Evolutionary conservation across 73 alveolate species (phyloP).

Genomic region (Durusdinium trenchii): DNA sequence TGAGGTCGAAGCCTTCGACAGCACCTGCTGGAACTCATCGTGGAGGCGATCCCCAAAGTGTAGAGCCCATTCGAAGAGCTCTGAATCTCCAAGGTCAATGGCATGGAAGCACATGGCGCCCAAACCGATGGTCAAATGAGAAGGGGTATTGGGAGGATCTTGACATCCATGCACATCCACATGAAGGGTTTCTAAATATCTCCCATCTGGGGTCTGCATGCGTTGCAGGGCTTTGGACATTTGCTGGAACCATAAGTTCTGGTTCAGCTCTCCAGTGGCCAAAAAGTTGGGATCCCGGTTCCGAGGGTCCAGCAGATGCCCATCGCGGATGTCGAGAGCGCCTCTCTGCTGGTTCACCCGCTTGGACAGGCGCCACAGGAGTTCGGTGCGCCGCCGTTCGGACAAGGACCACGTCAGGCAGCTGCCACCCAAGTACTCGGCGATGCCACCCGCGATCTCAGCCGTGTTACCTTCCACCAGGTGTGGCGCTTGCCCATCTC

Average conservation of each 20-base stretch:
- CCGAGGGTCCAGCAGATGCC: constrained; percentile 60
- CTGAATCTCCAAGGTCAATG: constrained; percentile 42
- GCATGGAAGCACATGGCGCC: constrained; percentile 93
- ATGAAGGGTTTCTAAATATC: constrained; percentile 13
- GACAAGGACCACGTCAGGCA: constrained; percentile 53
- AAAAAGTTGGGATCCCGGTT: constrained; percentile 77
- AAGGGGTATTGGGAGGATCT: constrained; percentile 81
- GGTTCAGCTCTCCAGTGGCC: constrained; percentile 66
- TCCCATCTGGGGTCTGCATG: background rate
- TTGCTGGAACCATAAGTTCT: constrained; percentile 58
- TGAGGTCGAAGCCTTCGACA: constrained; percentile 41
- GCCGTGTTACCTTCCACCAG: constrained; percentile 51
- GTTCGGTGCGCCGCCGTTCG: constrained; percentile 83
- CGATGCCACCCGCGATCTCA: constrained; percentile 68
- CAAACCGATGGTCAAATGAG: constrained; percentile 65
- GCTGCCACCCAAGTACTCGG: constrained; percentile 49
- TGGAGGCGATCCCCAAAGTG: constrained; percentile 47
- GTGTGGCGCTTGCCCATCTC: constrained; percentile 84
- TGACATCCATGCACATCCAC: constrained; percentile 87
- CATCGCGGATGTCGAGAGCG: background rate
- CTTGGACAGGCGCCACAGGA: constrained; percentile 70
- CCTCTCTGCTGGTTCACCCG: constrained; percentile 74
- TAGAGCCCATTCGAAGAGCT: constrained; percentile 32
- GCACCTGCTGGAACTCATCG: constrained; percentile 36
- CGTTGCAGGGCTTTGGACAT: constrained; percentile 4